Conservation (phyloP, 1,284 basidiomycete species). For the Ganoderma multipileum region DNA sequence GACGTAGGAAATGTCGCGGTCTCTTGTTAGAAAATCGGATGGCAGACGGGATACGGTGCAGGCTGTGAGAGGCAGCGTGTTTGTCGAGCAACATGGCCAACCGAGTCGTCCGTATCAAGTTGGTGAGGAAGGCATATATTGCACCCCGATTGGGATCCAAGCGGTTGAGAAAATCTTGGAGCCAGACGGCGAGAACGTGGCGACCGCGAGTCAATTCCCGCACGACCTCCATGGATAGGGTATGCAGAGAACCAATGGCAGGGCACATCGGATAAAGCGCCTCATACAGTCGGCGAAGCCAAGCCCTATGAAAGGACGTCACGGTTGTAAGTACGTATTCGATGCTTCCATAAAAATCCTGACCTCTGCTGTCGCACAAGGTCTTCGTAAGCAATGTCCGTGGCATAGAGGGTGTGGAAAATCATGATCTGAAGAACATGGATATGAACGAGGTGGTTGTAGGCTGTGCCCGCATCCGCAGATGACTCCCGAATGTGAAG, state of each 20-base stretch:
- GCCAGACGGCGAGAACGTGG: constrained; percentile 49
- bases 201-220: constrained; percentile 45
- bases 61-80: not conserved
- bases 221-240: constrained; percentile 43
- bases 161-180: constrained; percentile 43
- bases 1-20: not conserved
- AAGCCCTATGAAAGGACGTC: constrained; percentile 19
- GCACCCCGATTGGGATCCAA: constrained; percentile 17
- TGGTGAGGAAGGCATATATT: constrained; percentile 9
- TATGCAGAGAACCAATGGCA: constrained; percentile 35
- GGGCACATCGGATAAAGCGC: constrained; percentile 31
- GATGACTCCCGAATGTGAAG: constrained; percentile 43
- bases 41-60: constrained; percentile 17
- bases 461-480: constrained; percentile 40
- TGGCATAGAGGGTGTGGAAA: constrained; percentile 43
- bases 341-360: not conserved
- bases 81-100: constrained; percentile 21
- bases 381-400: constrained; percentile 22
- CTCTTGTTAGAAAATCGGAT: not conserved
- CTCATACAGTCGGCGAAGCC: constrained; percentile 36
- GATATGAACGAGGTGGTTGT: constrained; percentile 49
- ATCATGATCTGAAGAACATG: constrained; percentile 58
- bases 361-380: constrained; percentile 17
- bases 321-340: not conserved
- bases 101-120: constrained; percentile 13